These are phyloP conservation scores for Nitzschia sp. DNA, from an alignment of 108 stramenopile genomes.

Conservation along the genomic window DNA sequence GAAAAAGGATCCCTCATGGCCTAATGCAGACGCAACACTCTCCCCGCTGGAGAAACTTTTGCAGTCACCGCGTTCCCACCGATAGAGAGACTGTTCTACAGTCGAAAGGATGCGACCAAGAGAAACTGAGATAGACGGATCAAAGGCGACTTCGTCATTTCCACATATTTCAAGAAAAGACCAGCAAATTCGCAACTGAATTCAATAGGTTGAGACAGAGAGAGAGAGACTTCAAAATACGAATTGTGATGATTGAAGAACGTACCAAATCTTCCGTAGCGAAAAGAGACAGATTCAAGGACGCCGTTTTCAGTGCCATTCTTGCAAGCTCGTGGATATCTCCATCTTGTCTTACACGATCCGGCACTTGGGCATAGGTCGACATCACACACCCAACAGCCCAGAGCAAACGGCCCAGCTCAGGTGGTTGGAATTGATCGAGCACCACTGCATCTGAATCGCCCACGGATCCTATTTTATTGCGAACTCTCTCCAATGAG, in stretches of 20 bases:
- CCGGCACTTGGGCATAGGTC: slow-evolving; percentile 8
- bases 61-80: slow-evolving; percentile 52
- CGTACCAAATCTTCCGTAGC: slow-evolving; percentile 40
- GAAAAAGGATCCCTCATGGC: slow-evolving; percentile 18
- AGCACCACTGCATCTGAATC: background rate
- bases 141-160: background rate
- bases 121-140: background rate
- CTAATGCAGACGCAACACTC: background rate
- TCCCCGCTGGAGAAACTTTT: background rate
- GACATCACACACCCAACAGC: slow-evolving; percentile 37
- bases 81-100: slow-evolving; percentile 42
- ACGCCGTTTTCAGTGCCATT: slow-evolving; percentile 17
- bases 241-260: too few relatives aligned
- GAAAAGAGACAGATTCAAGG: slow-evolving; percentile 21
- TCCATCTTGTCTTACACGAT: background rate
- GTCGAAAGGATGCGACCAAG: slow-evolving; percentile 23
- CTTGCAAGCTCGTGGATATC: slow-evolving; percentile 16
- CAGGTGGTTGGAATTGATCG: slow-evolving; percentile 42
- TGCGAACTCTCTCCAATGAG: slow-evolving; percentile 5
- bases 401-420: slow-evolving; percentile 53
- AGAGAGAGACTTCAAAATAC: too few relatives aligned
- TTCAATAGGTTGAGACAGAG: background rate
- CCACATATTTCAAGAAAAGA: slow-evolving; percentile 43
- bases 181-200: slow-evolving; percentile 40
- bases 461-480: background rate